These are phyloP conservation scores for Helminthosporium solani DNA, from an alignment of 2,329 filamentous ascomycete genomes.

Conservation along the genomic window DNA sequence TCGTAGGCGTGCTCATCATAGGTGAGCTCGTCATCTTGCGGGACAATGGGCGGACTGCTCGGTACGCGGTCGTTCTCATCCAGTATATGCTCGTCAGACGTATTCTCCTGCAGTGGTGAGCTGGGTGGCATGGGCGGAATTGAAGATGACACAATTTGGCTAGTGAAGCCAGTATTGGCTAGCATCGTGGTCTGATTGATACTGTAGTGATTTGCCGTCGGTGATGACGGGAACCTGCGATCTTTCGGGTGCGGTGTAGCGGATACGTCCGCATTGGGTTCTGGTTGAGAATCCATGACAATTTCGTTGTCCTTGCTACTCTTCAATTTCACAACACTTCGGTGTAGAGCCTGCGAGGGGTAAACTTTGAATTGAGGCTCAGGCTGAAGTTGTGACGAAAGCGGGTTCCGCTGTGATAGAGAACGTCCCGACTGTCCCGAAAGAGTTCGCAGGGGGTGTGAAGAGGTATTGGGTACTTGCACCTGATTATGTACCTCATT, in stretches of 20 bases:
- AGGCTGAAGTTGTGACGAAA: slow-evolving; percentile 23
- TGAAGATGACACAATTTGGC: slow-evolving; percentile 34
- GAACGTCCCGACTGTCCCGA: slow-evolving; percentile 21
- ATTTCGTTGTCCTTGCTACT: slow-evolving; percentile 42
- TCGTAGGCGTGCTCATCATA: slow-evolving; percentile 28
- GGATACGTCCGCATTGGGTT: slow-evolving; percentile 25
- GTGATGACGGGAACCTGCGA: slow-evolving; percentile 40
- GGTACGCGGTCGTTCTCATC: slow-evolving; percentile 30
- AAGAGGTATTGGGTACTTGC: slow-evolving; percentile 42
- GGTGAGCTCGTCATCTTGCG: slow-evolving; percentile 19
- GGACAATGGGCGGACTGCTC: slow-evolving; percentile 38
- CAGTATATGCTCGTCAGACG: slow-evolving; percentile 8
- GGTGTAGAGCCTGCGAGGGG: slow-evolving; percentile 19
- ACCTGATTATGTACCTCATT: slow-evolving; percentile 20
- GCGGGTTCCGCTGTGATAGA: slow-evolving; percentile 19
- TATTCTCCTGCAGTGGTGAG: slow-evolving; percentile 9
- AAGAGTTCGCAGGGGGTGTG: slow-evolving; percentile 31
- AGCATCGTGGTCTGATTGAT: slow-evolving; percentile 39
- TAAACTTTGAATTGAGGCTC: slow-evolving; percentile 19
- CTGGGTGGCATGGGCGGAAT: slow-evolving; percentile 34
- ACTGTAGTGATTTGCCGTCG: slow-evolving; percentile 37
- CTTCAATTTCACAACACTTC: slow-evolving; percentile 15
- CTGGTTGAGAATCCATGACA: slow-evolving; percentile 50
- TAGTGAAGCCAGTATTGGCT: slow-evolving; percentile 31
- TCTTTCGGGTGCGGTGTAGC: slow-evolving; percentile 29